Percentiles rank a stretch among this genome's conserved stretches.
phyloP scores from a whole-genome alignment of 139 green algal genomes.

The Micractinium conductrix region DNA sequence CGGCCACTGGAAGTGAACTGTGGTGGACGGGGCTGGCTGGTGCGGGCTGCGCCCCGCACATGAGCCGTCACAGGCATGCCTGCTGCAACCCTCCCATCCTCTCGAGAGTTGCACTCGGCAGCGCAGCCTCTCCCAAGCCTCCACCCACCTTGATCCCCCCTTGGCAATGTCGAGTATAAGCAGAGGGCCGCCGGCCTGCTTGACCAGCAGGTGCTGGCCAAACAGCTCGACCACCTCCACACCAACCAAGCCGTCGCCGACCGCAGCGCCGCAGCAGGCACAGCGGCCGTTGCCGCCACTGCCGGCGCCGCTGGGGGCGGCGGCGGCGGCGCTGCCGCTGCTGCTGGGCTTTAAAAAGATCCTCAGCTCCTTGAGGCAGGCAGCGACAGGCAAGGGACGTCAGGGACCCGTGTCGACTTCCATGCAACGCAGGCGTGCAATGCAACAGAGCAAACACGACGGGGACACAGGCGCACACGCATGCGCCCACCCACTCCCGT shows the following conservation, averaged over 20 bases:
- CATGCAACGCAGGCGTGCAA: no score
- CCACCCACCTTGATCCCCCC: not conserved
- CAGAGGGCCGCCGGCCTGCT: not conserved
- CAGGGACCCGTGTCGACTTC: no score
- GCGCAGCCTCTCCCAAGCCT: not conserved
- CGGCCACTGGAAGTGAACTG: not conserved
- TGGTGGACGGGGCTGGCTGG: not conserved
- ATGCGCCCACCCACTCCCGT: not conserved
- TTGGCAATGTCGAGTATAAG: not conserved
- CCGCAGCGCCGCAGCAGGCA: not conserved
- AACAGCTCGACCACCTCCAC: conserved; percentile 28
- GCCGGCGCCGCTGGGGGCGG: no score
- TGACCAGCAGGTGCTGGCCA: conserved; percentile 16
- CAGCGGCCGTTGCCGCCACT: not conserved
- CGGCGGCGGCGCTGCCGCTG: no score
- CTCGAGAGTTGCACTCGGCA: no score
- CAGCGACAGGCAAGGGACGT: no score
- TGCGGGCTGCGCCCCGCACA: not conserved
- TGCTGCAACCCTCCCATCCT: no score
- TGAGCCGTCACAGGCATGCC: not conserved
- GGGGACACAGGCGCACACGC: not conserved
- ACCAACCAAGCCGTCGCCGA: not conserved
- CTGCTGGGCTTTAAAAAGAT: no score
- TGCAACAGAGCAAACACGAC: no score
- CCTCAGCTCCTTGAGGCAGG: no score